phyloP scores from a whole-genome alignment of 768 basidiomycete species.

The Macrolepiota albuminosa region DNA sequence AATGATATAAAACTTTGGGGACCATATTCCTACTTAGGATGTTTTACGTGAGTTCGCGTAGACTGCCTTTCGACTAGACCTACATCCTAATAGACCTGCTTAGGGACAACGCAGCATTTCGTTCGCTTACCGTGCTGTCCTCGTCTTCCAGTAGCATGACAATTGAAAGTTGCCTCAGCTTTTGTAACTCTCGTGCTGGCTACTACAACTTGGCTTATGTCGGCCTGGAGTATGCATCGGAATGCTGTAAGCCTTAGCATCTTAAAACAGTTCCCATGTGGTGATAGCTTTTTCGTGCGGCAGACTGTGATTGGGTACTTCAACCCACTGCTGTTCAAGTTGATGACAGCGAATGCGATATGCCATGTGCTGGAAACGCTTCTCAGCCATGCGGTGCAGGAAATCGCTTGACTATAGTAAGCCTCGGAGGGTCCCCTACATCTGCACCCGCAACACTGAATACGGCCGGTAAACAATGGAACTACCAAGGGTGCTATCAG shows the following conservation, averaged over 20 bases:
- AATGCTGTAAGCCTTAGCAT: constrained; percentile 5
- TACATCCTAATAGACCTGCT: neutral
- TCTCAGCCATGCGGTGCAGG: constrained; percentile 9
- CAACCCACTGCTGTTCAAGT: constrained; percentile 10
- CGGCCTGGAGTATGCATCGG: constrained; percentile 2
- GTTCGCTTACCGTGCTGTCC: constrained; percentile 8
- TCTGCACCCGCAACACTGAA: constrained; percentile 4
- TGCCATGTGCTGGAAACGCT: constrained; percentile 9
- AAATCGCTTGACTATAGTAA: constrained; percentile 7
- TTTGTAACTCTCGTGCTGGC: constrained; percentile 6
- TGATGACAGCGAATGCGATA: constrained; percentile 10
- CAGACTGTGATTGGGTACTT: constrained; percentile 12
- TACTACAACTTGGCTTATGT: constrained; percentile 12
- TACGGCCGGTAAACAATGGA: neutral
- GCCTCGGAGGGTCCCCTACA: constrained; percentile 3
- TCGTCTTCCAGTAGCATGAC: neutral
- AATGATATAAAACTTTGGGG: constrained; percentile 12
- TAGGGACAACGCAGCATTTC: constrained; percentile 1
- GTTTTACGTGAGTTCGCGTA: constrained; percentile 9
- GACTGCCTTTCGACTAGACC: neutral
- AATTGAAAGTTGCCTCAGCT: constrained; percentile 8
- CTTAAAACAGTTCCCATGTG: neutral
- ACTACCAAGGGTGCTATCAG: constrained; percentile 11
- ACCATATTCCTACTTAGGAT: constrained; percentile 8
- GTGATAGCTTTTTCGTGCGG: neutral